Evolutionary conservation across 306 rosid species (phyloP).

Genomic region (Cucurbita argyrosperma): DNA sequence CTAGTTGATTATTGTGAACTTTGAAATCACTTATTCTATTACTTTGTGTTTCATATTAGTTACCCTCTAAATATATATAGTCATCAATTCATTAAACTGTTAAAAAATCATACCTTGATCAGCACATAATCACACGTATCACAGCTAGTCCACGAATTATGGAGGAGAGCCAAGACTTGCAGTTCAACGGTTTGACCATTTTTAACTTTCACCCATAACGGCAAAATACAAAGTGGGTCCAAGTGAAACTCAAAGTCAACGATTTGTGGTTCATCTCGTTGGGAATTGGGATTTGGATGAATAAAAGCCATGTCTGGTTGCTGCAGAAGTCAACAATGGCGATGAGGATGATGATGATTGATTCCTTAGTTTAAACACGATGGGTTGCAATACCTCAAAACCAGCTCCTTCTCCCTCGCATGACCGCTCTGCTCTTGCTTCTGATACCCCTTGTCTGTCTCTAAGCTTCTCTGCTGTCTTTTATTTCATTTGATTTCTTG

Average conservation of each 20-base stretch:
- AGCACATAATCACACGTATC: too few species aligned
- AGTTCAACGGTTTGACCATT: too few species aligned
- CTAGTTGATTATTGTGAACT: too few species aligned
- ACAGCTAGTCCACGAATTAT: background rate
- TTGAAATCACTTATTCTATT: too few species aligned
- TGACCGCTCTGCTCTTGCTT: constrained; percentile 8
- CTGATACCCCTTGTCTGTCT: constrained; percentile 9
- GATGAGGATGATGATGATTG: background rate
- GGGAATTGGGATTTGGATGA: background rate
- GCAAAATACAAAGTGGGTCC: background rate
- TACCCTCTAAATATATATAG: too few species aligned
- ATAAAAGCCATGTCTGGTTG: background rate
- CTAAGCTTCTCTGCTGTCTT: background rate
- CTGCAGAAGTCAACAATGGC: background rate
- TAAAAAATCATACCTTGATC: too few species aligned
- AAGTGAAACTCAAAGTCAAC: background rate
- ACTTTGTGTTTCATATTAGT: too few species aligned
- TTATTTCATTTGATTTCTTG: background rate
- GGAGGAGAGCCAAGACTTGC: background rate
- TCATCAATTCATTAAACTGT: too few species aligned
- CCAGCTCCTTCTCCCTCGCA: background rate
- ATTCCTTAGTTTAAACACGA: background rate
- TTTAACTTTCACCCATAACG: background rate
- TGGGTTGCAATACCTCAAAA: background rate
- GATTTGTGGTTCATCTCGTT: background rate